A percentile compares a stretch with the other conserved stretches of the same genome.
Conservation (phyloP, 129 eudicot genomes). For the Lonicera japonica region DNA sequence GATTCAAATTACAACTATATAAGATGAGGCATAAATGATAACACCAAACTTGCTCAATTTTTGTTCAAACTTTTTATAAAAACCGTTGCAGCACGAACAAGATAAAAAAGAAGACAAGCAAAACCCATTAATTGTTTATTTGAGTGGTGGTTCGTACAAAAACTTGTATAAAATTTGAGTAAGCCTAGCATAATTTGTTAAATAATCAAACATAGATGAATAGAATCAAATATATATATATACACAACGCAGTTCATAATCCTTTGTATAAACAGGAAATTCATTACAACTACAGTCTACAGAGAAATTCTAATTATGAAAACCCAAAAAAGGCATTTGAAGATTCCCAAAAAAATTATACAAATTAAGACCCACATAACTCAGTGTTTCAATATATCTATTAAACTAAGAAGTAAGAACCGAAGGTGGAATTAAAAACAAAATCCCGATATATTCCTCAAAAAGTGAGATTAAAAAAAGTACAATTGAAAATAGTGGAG, state of each 20-base stretch:
- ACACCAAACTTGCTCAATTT: neutral
- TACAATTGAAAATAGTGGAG: conserved; percentile 2
- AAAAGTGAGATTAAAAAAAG: neutral
- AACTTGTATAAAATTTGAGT: no score
- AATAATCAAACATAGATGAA: neutral
- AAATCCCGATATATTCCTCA: neutral
- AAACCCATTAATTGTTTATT: no score
- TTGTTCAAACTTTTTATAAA: no score
- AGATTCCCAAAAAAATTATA: no score
- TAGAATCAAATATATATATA: neutral
- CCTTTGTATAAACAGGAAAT: neutral
- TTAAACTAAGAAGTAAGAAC: conserved; percentile 4
- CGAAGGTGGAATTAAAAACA: neutral
- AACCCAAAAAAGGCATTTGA: neutral
- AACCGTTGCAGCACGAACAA: no score
- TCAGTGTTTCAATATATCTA: neutral
- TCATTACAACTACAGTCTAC: neutral
- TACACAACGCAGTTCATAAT: neutral
- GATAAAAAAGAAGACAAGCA: no score
- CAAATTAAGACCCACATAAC: neutral
- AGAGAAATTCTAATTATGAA: neutral
- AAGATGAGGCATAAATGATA: neutral
- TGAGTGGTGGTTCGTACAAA: no score
- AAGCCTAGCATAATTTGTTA: no score
- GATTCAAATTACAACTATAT: conserved; percentile 4